phyloP scores from a whole-genome alignment of 768 basidiomycete genomes.

The Asterophora lycoperdoides region DNA sequence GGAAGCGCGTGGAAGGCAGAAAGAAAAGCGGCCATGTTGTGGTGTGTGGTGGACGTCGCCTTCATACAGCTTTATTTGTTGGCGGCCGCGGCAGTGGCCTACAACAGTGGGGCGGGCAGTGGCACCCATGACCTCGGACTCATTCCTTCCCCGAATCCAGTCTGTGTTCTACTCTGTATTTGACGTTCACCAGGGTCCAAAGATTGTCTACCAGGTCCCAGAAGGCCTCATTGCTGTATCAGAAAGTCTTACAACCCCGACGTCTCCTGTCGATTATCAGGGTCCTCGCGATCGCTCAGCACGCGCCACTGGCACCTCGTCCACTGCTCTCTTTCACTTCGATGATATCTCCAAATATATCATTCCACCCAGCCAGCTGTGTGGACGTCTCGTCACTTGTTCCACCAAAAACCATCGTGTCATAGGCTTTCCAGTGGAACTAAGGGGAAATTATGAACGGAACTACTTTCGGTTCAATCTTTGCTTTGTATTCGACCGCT shows the following conservation, averaged over 20 bases:
- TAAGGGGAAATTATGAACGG: constrained; percentile 72
- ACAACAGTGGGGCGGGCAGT: no score
- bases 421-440: constrained; percentile 85
- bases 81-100: no score
- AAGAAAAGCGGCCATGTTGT: constrained; percentile 20
- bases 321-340: constrained; percentile 76
- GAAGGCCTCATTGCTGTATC: constrained; percentile 71
- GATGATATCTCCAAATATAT: constrained; percentile 91
- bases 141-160: constrained; percentile 74
- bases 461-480: constrained; percentile 93
- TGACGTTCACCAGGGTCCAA: constrained; percentile 79
- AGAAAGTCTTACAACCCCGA: constrained; percentile 37
- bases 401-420: constrained; percentile 79
- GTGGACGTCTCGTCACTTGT: constrained; percentile 85
- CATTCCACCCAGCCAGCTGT: constrained; percentile 82
- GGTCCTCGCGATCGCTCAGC: constrained; percentile 32
- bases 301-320: constrained; percentile 37
- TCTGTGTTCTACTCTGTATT: constrained; percentile 95
- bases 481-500: constrained; percentile 93
- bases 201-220: constrained; percentile 91
- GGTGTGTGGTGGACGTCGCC: not conserved
- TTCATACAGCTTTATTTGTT: no score
- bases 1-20: constrained; percentile 56
- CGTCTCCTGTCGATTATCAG: constrained; percentile 21
- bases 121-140: constrained; percentile 45